These are phyloP conservation scores for Rhododendron ovatum DNA, from an alignment of 148 eudicot genomes.

Conservation along the genomic window DNA sequence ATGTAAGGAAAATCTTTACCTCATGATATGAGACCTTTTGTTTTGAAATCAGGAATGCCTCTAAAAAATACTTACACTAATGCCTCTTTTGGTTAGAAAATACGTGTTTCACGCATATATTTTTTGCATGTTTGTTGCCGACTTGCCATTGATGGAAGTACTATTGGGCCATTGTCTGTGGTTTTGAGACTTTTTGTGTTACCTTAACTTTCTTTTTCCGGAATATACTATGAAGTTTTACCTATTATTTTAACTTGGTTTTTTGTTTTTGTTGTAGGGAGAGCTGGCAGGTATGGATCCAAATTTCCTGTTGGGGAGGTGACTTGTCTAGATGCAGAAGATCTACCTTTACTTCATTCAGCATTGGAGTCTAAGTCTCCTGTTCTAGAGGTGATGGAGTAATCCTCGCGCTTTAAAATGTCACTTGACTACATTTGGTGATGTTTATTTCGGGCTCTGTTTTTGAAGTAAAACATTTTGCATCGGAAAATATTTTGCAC, in stretches of 20 bases:
- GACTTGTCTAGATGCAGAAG: slow-evolving; percentile 68
- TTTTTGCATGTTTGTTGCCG: not conserved
- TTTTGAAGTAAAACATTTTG: not conserved
- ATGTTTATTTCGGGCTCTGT: not conserved
- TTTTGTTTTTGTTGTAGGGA: slow-evolving; percentile 45
- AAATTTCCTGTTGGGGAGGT: slow-evolving; percentile 87
- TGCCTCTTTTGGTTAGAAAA: not conserved
- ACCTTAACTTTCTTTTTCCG: not conserved
- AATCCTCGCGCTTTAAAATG: not conserved
- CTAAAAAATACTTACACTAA: not conserved
- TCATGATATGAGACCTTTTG: not conserved
- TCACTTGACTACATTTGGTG: slow-evolving; percentile 1
- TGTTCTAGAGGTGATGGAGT: slow-evolving; percentile 52
- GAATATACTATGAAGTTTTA: not conserved
- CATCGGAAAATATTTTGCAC: not conserved
- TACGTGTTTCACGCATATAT: not conserved
- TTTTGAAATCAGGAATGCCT: not conserved
- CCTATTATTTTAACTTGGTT: slow-evolving; percentile 4
- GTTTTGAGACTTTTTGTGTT: not conserved
- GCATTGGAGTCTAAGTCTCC: slow-evolving; percentile 73
- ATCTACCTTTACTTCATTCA: slow-evolving; percentile 77
- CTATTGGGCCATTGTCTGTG: not conserved
- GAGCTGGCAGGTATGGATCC: slow-evolving; percentile 97
- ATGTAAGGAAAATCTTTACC: not conserved
- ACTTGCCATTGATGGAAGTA: not conserved